Evolutionary conservation across 1,284 basidiomycete species (phyloP), one percentile per base, ranked within the genome.

Genomic region (Leccinum pachyderme): DNA sequence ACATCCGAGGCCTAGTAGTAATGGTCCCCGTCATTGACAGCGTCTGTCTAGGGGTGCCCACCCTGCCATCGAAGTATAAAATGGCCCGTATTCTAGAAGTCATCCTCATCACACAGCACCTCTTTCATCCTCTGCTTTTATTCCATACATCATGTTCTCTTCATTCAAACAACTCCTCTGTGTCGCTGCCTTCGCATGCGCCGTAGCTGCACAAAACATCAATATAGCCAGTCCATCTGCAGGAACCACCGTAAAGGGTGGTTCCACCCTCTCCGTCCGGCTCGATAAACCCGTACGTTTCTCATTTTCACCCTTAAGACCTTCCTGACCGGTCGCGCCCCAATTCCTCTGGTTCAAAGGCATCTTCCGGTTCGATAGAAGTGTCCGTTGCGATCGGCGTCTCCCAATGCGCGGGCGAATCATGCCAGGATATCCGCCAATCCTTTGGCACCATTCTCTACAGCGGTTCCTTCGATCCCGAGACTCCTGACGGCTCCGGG

Each of bases 361-460:
- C 37, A 7, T 39, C 37, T 18, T 39, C 37, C 18, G 29, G 1
- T 0, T 73, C 75, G 2, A 60, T 65, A 29, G 80, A 82, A 49
- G 71, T 82, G 24, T 72, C 72, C 74, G 63, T 37, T 37, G 35
- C 11, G 11, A 37, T 37, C 9, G 35, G 35, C 1, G 48, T 75
- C n/a, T 60, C 64, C 43, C 61, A 67, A 13, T 81, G 80, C 58
- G 22, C 59, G 57, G 9, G 0, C 0, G 52, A 31, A 2, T 67
- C n/a, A n/a, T n/a, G 53, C 29, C 3, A 18, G 7, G 48, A 33
- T 22, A 72, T 49, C 63, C 69, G 3, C 7, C 58, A 75, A 11
- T 61, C 61, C 2, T 61, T 83, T 13, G 81, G 80, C 2, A 60
- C 53, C 9, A 59, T 79, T 53, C 67, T 82, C 27, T 82, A 81